phyloP scores from a whole-genome alignment of 192 early-diverging fungal species.

The Hyaloraphidium curvatum region DNA sequence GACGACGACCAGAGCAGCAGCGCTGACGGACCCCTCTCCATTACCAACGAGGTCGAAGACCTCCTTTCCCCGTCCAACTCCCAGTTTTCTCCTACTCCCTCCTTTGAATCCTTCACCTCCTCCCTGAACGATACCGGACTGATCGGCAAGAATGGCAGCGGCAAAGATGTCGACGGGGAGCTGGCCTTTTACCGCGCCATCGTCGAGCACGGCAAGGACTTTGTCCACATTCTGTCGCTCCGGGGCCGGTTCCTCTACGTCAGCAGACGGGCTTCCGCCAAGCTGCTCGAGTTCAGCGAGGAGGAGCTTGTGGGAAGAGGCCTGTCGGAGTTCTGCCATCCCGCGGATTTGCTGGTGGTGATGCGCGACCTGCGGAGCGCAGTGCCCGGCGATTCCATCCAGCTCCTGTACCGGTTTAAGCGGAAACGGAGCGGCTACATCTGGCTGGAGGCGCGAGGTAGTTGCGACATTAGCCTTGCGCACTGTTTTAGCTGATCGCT shows the following conservation, averaged over 20 bases:
- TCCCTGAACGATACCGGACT: too few species aligned
- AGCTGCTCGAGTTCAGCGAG: constrained; percentile 30
- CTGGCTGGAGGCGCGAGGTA: constrained; percentile 42
- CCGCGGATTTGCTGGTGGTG: constrained; percentile 40
- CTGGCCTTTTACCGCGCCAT: background rate
- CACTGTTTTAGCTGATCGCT: background rate
- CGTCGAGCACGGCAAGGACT: constrained; percentile 32
- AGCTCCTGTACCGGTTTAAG: constrained; percentile 40
- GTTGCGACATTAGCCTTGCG: background rate
- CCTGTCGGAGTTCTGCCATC: constrained; percentile 38
- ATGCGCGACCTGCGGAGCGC: constrained; percentile 41
- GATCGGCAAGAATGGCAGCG: too few species aligned
- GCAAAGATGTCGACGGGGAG: background rate
- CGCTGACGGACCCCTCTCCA: too few species aligned
- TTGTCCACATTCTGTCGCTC: constrained; percentile 44
- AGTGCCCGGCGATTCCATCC: constrained; percentile 21
- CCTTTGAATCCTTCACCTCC: too few species aligned
- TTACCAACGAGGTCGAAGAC: too few species aligned
- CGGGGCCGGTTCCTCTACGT: constrained; percentile 47
- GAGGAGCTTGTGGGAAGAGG: constrained; percentile 35
- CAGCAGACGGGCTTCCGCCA: constrained; percentile 16
- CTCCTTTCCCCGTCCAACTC: too few species aligned
- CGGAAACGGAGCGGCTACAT: constrained; percentile 35
- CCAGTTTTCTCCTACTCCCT: too few species aligned
- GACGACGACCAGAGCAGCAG: too few species aligned